Base-by-base conservation (phyloP, 768 basidiomycete genomes). In the Rhizopogon rudus region DNA sequence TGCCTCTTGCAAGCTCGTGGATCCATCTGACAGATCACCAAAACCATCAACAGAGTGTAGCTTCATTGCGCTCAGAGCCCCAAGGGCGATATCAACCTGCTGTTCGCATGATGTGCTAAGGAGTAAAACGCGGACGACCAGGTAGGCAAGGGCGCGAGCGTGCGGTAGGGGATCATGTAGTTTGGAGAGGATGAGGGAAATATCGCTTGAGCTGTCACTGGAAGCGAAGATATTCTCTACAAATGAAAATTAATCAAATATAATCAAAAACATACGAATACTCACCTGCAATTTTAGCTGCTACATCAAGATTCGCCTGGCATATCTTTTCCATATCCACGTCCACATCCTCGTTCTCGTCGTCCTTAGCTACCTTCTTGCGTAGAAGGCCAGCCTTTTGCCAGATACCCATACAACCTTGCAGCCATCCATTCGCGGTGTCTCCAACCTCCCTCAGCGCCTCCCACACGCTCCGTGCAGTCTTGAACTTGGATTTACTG, bases 401-500 rank as follows among this genome's bases (percentile, higher is more conserved):
- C 56, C 83, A 73, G 4, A 79, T 56, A 14, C 76, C 72, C 3
- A 74, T 70, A 56, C 84, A 88, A n/a, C 81, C 87, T 1, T 60
- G 70, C 16, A 90, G 65, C 72, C 86, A 75, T 57, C 68, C 70
- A 5, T 43, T 65, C 44, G 63, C 67, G 52, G 57, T 60, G 54
- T 67, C 60, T n/a, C 58, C 59, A 49, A 65, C 48, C 12, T 75
- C 76, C n/a, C 63, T 67, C 54, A 93, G 65, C n/a, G 80, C 68
- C 53, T 84, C 84, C 93, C 93, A 95, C 0, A 84, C 81, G n/a
- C 77, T 65, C 20, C 81, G 77, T 0, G 83, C 77, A 0, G 81
- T 87, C 64, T 82, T 85, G 57, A 86, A 80, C 50, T 85, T 78
- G 3, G 86, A 70, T 63, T 88, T 91, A 6, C 89, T 86, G 61